These are phyloP conservation scores for Sporisorium sorghi DNA, from an alignment of 1,284 basidiomycete genomes.

Conservation along the genomic window DNA sequence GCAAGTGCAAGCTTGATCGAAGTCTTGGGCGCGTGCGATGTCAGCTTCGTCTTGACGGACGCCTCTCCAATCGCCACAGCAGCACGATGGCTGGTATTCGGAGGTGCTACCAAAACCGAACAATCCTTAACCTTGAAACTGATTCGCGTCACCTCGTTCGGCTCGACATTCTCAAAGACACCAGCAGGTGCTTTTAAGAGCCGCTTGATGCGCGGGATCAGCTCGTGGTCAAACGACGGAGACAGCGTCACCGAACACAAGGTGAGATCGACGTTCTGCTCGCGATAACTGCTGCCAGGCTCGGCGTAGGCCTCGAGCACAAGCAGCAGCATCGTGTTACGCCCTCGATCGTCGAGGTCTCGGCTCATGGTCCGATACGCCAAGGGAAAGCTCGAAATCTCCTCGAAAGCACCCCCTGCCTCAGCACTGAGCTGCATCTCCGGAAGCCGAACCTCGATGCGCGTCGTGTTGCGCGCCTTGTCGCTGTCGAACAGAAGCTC, in stretches of 20 bases:
- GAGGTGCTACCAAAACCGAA: constrained; percentile 37
- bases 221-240: constrained; percentile 76
- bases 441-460: constrained; percentile 32
- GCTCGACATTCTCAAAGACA: constrained; percentile 91
- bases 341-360: constrained; percentile 20
- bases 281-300: constrained; percentile 79
- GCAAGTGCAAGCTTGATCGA: constrained; percentile 41
- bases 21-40: constrained; percentile 53
- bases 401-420: constrained; percentile 7
- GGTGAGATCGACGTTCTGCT: constrained; percentile 77
- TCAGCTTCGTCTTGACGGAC: constrained; percentile 52
- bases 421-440: constrained; percentile 32
- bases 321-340: constrained; percentile 74
- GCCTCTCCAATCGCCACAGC: constrained; percentile 51
- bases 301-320: constrained; percentile 78
- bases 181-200: constrained; percentile 89
- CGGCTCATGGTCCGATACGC: constrained; percentile 37
- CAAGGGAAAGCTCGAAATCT: constrained; percentile 22
- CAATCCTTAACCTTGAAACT: constrained; percentile 54
- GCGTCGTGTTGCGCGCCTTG: constrained; percentile 35
- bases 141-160: constrained; percentile 85
- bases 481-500: constrained; percentile 39
- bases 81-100: constrained; percentile 23
- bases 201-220: constrained; percentile 76
- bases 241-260: constrained; percentile 78